These are phyloP conservation scores for Aphanomyces invadans DNA, from an alignment of 352 stramenopile genomes.

Conservation along the genomic window DNA sequence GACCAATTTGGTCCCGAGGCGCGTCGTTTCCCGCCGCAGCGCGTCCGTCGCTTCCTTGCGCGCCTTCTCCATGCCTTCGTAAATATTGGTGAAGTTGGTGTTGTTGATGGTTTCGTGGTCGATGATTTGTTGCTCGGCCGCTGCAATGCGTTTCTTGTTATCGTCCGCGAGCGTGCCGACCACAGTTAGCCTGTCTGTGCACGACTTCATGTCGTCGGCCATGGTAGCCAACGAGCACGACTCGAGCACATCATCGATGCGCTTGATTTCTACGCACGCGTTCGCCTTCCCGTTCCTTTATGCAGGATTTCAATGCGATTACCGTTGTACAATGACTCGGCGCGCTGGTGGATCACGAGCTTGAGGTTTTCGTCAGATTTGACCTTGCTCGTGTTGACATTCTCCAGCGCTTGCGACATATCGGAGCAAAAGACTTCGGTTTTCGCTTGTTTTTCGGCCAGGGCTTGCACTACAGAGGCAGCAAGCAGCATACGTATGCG, in stretches of 20 bases:
- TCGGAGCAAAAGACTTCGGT: conserved; percentile 18
- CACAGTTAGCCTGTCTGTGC: background rate
- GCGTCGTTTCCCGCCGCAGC: conserved; percentile 35
- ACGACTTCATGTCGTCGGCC: conserved; percentile 9
- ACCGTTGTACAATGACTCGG: conserved; percentile 19
- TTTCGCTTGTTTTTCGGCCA: conserved; percentile 19
- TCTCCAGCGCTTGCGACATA: conserved; percentile 18
- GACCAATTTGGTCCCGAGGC: conserved; percentile 46
- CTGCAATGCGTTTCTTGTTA: conserved; percentile 13
- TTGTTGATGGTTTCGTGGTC: conserved; percentile 20
- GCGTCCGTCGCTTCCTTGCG: conserved; percentile 38
- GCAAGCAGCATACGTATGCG: background rate
- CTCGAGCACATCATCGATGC: conserved; percentile 15
- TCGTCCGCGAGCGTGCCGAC: conserved; percentile 2
- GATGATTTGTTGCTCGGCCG: background rate
- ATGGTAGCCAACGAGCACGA: conserved; percentile 18
- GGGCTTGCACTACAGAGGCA: conserved; percentile 17
- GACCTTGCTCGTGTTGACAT: conserved; percentile 8
- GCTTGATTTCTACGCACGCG: conserved; percentile 26
- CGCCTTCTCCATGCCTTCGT: conserved; percentile 44
- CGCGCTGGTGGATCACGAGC: conserved; percentile 11
- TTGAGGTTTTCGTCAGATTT: conserved; percentile 25
- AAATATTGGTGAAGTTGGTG: conserved; percentile 21
- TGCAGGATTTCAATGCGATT: background rate
- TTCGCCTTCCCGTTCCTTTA: too few relatives aligned